Evolutionary conservation across 2,329 filamentous ascomycete species (phyloP).

Genomic region (Fusarium tuaranense): DNA sequence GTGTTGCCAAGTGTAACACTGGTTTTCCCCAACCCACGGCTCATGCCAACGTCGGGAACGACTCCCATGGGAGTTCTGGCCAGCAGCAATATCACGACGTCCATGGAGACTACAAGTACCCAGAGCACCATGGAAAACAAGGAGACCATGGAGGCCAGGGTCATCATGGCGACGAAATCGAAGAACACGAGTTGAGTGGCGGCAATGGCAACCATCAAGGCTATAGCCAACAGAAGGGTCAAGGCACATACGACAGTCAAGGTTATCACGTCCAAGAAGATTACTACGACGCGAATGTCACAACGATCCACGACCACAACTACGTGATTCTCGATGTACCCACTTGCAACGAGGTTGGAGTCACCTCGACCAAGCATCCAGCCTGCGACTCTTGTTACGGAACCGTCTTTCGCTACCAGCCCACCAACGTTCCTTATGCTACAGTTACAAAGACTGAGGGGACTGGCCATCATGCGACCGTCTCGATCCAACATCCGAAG

Average conservation of each 20-base stretch:
- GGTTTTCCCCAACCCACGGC: neutral
- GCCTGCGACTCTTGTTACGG: conserved; percentile 37
- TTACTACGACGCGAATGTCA: neutral
- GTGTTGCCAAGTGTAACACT: neutral
- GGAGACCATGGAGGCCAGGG: neutral
- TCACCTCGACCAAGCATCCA: conserved; percentile 35
- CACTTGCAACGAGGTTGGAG: conserved; percentile 29
- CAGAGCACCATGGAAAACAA: neutral
- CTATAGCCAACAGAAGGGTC: neutral
- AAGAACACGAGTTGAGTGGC: neutral
- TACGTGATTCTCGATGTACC: conserved; percentile 41
- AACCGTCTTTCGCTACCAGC: conserved; percentile 43
- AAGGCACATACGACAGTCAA: neutral
- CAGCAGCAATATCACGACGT: neutral
- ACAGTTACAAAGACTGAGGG: conserved; percentile 36
- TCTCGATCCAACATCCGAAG: conserved; percentile 35
- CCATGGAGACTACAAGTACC: neutral
- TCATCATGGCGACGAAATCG: neutral
- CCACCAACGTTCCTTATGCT: conserved; percentile 38
- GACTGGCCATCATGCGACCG: conserved; percentile 23
- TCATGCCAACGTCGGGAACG: neutral
- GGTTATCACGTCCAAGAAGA: neutral
- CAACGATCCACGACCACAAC: neutral
- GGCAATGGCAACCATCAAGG: neutral
- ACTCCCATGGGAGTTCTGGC: neutral